These are phyloP conservation scores for Postia placenta DNA, from an alignment of 768 basidiomycete genomes.

Conservation along the genomic window DNA sequence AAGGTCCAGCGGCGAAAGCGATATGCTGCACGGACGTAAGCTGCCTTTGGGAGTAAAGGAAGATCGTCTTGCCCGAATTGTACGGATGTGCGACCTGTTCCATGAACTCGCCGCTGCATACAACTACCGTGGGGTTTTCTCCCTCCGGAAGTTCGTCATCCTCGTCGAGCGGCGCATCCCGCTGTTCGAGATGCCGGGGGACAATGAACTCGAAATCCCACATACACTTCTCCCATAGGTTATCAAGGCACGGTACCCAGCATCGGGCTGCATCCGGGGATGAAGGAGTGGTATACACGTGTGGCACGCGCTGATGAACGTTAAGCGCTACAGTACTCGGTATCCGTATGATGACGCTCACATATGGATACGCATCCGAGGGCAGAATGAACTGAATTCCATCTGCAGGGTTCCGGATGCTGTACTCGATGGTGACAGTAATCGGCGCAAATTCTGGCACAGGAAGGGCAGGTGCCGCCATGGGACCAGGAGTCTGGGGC, in stretches of 20 bases:
- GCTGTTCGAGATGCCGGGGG: slow-evolving; percentile 73
- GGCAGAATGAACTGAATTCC: slow-evolving; percentile 83
- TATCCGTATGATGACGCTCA: slow-evolving; percentile 35
- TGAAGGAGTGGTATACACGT: slow-evolving; percentile 85
- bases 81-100: slow-evolving; percentile 95
- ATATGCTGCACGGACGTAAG: slow-evolving; percentile 95
- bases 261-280: slow-evolving; percentile 90
- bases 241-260: slow-evolving; percentile 98
- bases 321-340: not conserved
- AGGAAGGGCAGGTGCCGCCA: slow-evolving; percentile 25
- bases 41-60: slow-evolving; percentile 81
- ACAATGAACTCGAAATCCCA: slow-evolving; percentile 99
- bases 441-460: slow-evolving; percentile 72
- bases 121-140: slow-evolving; percentile 69
- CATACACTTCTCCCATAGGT: slow-evolving; percentile 91
- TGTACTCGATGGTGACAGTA: slow-evolving; percentile 71
- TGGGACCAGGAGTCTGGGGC: slow-evolving; percentile 59
- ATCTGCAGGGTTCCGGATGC: slow-evolving; percentile 74
- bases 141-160: slow-evolving; percentile 41
- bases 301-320: slow-evolving; percentile 73
- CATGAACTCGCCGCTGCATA: slow-evolving; percentile 91
- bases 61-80: slow-evolving; percentile 91
- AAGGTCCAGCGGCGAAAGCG: slow-evolving; percentile 93
- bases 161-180: slow-evolving; percentile 39
- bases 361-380: slow-evolving; percentile 77